Evolutionary conservation across 345 rosid genomes (phyloP).

Genomic region (Arabidopsis suecica): DNA sequence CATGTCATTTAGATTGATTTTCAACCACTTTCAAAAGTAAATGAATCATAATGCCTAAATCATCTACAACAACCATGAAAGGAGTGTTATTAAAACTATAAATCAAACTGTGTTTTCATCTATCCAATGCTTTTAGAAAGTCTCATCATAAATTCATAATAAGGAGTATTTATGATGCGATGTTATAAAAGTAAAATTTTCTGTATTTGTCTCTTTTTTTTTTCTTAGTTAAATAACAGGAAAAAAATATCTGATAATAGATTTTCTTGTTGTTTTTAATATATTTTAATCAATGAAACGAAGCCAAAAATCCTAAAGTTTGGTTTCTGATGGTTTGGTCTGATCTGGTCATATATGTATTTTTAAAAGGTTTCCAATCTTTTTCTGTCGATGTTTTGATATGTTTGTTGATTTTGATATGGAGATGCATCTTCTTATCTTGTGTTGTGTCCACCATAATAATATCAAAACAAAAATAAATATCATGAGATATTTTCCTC

Average conservation of each 20-base stretch:
- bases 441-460: constrained; percentile 21
- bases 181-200: too few species aligned
- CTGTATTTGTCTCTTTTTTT: too few species aligned
- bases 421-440: constrained; percentile 37
- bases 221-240: background rate
- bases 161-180: too few species aligned
- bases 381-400: background rate
- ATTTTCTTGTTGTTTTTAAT: background rate
- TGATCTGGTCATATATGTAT: background rate
- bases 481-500: constrained; percentile 26
- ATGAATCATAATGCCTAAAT: background rate
- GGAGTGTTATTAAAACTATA: background rate
- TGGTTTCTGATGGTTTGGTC: constrained; percentile 2
- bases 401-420: constrained; percentile 34
- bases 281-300: background rate
- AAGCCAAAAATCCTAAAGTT: constrained; percentile 11
- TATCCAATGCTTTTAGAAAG: background rate
- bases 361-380: background rate
- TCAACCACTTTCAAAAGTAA: background rate
- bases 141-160: too few species aligned
- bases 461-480: constrained; percentile 7
- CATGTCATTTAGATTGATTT: background rate
- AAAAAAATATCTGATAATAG: background rate
- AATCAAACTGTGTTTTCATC: background rate
- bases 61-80: background rate